phyloP scores from a whole-genome alignment of 805 yeast species.

The Metschnikowia anglica region DNA sequence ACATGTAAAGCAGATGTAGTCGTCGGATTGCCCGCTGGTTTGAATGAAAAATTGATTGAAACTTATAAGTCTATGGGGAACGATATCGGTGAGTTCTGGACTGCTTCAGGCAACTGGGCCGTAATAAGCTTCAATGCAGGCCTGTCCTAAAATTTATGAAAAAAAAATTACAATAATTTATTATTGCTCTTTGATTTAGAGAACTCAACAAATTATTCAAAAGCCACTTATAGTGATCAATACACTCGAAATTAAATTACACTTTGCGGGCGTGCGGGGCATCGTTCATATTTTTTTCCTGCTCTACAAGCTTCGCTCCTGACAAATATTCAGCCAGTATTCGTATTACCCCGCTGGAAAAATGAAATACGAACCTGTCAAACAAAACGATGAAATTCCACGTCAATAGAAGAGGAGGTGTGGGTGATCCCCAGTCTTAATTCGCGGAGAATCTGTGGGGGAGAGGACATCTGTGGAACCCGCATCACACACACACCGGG shows the following conservation, averaged over 20 bases:
- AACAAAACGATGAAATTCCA: no score
- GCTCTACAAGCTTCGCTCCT: no score
- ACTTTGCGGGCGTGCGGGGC: no score
- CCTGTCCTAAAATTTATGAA: not conserved
- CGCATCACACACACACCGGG: conserved; percentile 2
- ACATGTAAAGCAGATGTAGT: conserved; percentile 96
- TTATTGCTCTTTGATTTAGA: no score
- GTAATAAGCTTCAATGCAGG: conserved; percentile 48
- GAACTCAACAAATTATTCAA: no score
- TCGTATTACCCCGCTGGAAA: no score
- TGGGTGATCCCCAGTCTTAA: not conserved
- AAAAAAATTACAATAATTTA: not conserved
- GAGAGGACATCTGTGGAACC: not conserved
- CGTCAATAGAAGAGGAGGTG: not conserved
- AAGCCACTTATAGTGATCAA: no score
- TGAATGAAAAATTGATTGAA: conserved; percentile 63
- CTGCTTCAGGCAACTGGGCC: conserved; percentile 90
- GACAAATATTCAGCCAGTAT: no score
- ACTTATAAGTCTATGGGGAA: conserved; percentile 60
- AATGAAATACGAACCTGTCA: no score
- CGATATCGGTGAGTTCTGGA: conserved; percentile 75
- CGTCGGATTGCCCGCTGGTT: conserved; percentile 76
- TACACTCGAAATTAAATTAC: no score
- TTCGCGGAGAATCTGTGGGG: not conserved
- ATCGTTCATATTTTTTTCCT: no score